A percentile compares a stretch with the other conserved stretches of the same genome.
Evolutionary conservation across 192 early-diverging fungal genomes (phyloP).

Genomic region (Rhizoclosmatium sp.): DNA sequence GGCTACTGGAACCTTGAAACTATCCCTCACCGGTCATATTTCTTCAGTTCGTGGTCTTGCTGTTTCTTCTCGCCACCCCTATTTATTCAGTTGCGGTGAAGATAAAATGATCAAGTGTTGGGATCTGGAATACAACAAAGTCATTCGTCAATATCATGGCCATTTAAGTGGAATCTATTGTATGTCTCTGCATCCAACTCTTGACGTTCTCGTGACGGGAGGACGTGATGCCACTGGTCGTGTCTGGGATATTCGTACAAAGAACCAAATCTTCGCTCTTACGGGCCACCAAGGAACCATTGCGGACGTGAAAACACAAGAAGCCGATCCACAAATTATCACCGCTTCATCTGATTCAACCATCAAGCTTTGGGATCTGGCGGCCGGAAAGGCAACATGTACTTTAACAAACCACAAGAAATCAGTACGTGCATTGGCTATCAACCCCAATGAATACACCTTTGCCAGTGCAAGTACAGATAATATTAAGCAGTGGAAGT

Average conservation of each 20-base stretch:
- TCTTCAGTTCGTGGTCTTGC: slow-evolving; percentile 93
- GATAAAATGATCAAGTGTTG: slow-evolving; percentile 99
- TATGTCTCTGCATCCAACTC: slow-evolving; percentile 88
- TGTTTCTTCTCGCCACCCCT: slow-evolving; percentile 94
- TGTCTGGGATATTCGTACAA: slow-evolving; percentile 99
- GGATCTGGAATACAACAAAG: slow-evolving; percentile 99
- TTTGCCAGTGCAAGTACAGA: slow-evolving; percentile 88
- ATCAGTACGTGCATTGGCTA: slow-evolving; percentile 86
- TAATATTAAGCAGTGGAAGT: slow-evolving; percentile 97
- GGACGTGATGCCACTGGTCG: slow-evolving; percentile 94
- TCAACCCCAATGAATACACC: slow-evolving; percentile 93
- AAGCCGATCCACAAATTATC: slow-evolving; percentile 96
- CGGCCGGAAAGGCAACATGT: slow-evolving; percentile 93
- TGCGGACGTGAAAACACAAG: slow-evolving; percentile 88
- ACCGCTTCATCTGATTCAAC: slow-evolving; percentile 94
- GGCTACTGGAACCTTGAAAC: slow-evolving; percentile 93
- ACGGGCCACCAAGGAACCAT: slow-evolving; percentile 90
- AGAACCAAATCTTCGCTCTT: slow-evolving; percentile 87
- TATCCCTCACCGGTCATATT: slow-evolving; percentile 97
- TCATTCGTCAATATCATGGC: slow-evolving; percentile 98
- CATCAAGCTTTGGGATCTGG: slow-evolving; percentile 94
- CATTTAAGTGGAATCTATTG: slow-evolving; percentile 96
- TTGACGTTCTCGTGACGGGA: slow-evolving; percentile 93
- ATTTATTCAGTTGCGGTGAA: slow-evolving; percentile 96
- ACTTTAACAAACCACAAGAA: slow-evolving; percentile 99